Conservation (phyloP, 495 filamentous ascomycete species). For the Penicillium macrosclerotiorum region DNA sequence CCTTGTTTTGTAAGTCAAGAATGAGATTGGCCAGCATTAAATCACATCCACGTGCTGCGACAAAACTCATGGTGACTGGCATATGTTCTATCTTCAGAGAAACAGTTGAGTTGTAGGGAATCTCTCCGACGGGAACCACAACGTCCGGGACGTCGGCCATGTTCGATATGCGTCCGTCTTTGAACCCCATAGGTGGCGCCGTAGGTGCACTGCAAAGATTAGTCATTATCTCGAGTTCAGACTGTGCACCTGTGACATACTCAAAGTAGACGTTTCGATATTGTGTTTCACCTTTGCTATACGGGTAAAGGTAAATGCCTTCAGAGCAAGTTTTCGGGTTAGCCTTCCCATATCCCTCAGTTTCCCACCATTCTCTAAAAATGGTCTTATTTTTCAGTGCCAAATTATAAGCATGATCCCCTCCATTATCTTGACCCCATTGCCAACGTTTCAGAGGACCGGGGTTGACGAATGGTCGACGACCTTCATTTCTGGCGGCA, state of each 20-base stretch:
- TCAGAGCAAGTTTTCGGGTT: constrained; percentile 40
- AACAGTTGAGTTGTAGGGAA: constrained; percentile 50
- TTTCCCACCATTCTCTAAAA: constrained; percentile 55
- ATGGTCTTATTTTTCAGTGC: constrained; percentile 44
- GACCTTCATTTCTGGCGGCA: too few species aligned
- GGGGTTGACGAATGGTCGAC: too few species aligned
- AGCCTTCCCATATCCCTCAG: constrained; percentile 38
- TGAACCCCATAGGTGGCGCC: constrained; percentile 42
- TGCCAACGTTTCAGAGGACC: too few species aligned
- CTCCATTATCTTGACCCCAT: constrained; percentile 28
- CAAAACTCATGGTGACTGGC: constrained; percentile 57
- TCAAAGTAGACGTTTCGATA: constrained; percentile 5
- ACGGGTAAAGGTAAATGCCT: constrained; percentile 10
- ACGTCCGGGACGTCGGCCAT: constrained; percentile 54
- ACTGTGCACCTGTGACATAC: constrained; percentile 1
- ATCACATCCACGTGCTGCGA: constrained; percentile 63
- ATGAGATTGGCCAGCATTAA: constrained; percentile 55
- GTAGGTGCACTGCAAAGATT: constrained; percentile 9
- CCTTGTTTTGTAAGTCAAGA: constrained; percentile 46
- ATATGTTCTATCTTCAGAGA: constrained; percentile 53
- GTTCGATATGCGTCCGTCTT: constrained; percentile 37
- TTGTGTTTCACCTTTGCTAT: neutral
- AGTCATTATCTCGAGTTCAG: neutral
- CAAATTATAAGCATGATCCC: constrained; percentile 29
- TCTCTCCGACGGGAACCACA: constrained; percentile 58